Evolutionary conservation across 352 stramenopile genomes (phyloP).

Genomic region (Poterioochromonas sp.): DNA sequence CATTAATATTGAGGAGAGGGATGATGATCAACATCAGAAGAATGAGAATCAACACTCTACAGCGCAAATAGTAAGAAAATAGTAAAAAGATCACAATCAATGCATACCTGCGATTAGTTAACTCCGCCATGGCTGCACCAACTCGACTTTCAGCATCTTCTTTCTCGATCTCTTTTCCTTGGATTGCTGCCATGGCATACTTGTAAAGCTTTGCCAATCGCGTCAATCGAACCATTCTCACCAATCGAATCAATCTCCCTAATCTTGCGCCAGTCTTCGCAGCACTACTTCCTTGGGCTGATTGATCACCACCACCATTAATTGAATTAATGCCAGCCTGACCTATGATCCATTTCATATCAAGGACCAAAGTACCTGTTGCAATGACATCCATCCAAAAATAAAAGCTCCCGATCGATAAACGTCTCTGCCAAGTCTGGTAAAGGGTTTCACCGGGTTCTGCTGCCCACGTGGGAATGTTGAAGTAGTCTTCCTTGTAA

Average conservation of each 20-base stretch:
- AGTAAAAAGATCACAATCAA: background rate
- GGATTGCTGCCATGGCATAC: constrained; percentile 31
- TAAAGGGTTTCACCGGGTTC: background rate
- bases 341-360: constrained; percentile 45
- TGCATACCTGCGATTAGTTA: constrained; percentile 58
- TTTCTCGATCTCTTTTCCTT: constrained; percentile 47
- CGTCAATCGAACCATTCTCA: constrained; percentile 62
- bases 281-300: constrained; percentile 65
- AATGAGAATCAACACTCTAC: constrained; percentile 64
- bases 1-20: constrained; percentile 62
- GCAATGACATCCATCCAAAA: constrained; percentile 89
- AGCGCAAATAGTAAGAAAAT: background rate
- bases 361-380: constrained; percentile 64
- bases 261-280: constrained; percentile 70
- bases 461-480: constrained; percentile 36
- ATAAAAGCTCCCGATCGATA: constrained; percentile 74
- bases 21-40: constrained; percentile 58
- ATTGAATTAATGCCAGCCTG: constrained; percentile 27
- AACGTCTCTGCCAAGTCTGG: constrained; percentile 48
- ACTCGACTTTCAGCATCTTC: constrained; percentile 63
- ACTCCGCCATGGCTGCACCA: constrained; percentile 76
- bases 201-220: constrained; percentile 71
- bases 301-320: constrained; percentile 38
- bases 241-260: constrained; percentile 55
- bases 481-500: constrained; percentile 47